These are phyloP conservation scores for Phytophthora palmivora DNA, from an alignment of 352 stramenopile genomes.

Conservation along the genomic window DNA sequence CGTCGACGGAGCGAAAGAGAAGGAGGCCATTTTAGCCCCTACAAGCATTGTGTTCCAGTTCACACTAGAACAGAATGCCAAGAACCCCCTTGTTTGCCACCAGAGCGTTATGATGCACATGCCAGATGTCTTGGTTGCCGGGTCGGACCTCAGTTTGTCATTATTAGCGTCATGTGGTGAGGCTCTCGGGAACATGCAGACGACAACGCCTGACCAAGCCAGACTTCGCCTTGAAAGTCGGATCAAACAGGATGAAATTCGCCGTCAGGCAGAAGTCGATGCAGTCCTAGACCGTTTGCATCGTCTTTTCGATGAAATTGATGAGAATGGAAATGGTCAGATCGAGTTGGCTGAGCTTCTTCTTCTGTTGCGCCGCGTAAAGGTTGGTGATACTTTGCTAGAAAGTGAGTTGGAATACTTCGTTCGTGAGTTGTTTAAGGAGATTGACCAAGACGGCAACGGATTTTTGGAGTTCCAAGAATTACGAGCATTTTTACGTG, in stretches of 20 bases:
- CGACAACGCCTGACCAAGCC: conserved; percentile 68
- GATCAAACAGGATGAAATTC: conserved; percentile 60
- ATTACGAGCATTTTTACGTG: conserved; percentile 83
- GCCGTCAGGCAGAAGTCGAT: conserved; percentile 61
- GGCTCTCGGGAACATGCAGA: conserved; percentile 57
- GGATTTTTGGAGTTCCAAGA: conserved; percentile 96
- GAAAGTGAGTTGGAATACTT: conserved; percentile 74
- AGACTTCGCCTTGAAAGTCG: conserved; percentile 61
- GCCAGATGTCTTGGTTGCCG: conserved; percentile 68
- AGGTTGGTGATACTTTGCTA: conserved; percentile 68
- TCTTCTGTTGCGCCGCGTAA: conserved; percentile 65
- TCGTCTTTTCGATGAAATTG: conserved; percentile 76
- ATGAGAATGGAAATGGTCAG: conserved; percentile 67
- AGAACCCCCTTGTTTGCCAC: conserved; percentile 45
- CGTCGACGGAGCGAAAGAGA: conserved; percentile 46
- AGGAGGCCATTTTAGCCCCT: conserved; percentile 56
- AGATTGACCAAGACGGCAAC: conserved; percentile 94
- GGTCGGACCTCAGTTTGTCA: conserved; percentile 75
- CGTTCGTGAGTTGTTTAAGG: conserved; percentile 73
- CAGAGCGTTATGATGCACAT: conserved; percentile 66
- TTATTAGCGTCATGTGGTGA: conserved; percentile 64
- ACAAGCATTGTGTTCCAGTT: conserved; percentile 58
- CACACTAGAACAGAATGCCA: conserved; percentile 54
- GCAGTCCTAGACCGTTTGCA: conserved; percentile 60
- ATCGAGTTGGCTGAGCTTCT: conserved; percentile 74